These are phyloP conservation scores for Penicillium roqueforti DNA, from an alignment of 495 filamentous ascomycete genomes.

Conservation along the genomic window DNA sequence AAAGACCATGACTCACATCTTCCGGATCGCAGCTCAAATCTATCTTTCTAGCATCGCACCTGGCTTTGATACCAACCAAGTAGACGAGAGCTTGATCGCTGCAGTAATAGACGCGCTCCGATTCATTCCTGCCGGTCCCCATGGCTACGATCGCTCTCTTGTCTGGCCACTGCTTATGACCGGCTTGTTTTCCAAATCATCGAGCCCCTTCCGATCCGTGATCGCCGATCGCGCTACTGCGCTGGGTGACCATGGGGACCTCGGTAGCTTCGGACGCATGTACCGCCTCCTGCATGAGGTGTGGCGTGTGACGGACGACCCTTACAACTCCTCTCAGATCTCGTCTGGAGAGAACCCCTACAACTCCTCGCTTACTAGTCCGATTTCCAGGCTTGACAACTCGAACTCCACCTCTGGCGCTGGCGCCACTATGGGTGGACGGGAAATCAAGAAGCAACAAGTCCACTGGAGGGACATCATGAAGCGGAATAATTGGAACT, in stretches of 20 bases:
- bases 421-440: no score
- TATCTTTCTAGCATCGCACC: constrained; percentile 94
- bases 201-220: constrained; percentile 68
- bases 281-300: constrained; percentile 72
- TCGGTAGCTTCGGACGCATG: constrained; percentile 85
- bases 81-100: constrained; percentile 29
- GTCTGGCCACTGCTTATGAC: constrained; percentile 90
- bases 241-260: constrained; percentile 69
- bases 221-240: constrained; percentile 65
- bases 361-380: no score
- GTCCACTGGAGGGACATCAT: constrained; percentile 95
- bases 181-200: constrained; percentile 65
- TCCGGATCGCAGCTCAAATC: constrained; percentile 88
- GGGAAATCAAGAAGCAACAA: constrained; percentile 46
- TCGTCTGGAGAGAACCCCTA: no score
- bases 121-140: constrained; percentile 73
- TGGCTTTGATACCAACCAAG: constrained; percentile 68
- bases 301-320: no score
- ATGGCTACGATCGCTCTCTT: constrained; percentile 84
- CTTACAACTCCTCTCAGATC: constrained; percentile 21
- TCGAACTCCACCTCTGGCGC: no score
- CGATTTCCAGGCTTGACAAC: no score
- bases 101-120: constrained; percentile 67
- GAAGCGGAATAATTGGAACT: constrained; percentile 87
- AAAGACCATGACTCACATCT: constrained; percentile 81